Conservation (phyloP, 2,329 filamentous ascomycete genomes). For the Stemphylium beticola region DNA sequence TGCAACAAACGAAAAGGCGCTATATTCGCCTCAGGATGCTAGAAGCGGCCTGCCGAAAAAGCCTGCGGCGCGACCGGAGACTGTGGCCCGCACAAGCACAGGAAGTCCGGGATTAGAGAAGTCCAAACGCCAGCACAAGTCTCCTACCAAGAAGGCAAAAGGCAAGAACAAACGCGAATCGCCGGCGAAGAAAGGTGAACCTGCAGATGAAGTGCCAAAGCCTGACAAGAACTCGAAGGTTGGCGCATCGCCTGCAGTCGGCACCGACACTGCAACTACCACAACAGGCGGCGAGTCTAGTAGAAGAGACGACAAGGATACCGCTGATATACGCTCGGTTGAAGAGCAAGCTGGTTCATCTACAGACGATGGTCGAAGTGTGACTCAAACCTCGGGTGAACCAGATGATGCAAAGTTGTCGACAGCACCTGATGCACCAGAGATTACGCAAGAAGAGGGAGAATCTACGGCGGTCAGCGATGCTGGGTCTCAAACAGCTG, state of each 20-base stretch:
- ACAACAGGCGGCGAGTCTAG: background rate
- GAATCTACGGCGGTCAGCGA: too few relatives aligned
- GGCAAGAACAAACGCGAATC: background rate
- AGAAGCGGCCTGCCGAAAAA: conserved; percentile 39
- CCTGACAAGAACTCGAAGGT: background rate
- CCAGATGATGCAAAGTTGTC: background rate
- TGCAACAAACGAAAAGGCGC: background rate
- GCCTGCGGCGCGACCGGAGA: conserved; percentile 5
- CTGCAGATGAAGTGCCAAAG: background rate
- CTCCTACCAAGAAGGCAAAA: conserved; percentile 16
- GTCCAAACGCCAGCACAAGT: conserved; percentile 18
- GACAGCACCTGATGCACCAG: background rate
- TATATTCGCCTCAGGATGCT: conserved; percentile 48
- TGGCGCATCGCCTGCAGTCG: background rate
- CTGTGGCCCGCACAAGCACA: background rate
- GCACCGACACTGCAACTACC: background rate
- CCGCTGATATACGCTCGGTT: background rate
- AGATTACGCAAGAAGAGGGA: too few relatives aligned
- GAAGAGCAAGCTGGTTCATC: background rate
- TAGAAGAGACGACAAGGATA: background rate
- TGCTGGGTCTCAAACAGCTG: background rate
- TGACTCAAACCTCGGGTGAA: background rate
- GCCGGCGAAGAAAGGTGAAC: background rate
- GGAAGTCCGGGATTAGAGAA: conserved; percentile 28
- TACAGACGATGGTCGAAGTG: background rate